These are phyloP conservation scores for Blumeria graminis DNA, from an alignment of 2,329 filamentous ascomycete species.

Conservation along the genomic window DNA sequence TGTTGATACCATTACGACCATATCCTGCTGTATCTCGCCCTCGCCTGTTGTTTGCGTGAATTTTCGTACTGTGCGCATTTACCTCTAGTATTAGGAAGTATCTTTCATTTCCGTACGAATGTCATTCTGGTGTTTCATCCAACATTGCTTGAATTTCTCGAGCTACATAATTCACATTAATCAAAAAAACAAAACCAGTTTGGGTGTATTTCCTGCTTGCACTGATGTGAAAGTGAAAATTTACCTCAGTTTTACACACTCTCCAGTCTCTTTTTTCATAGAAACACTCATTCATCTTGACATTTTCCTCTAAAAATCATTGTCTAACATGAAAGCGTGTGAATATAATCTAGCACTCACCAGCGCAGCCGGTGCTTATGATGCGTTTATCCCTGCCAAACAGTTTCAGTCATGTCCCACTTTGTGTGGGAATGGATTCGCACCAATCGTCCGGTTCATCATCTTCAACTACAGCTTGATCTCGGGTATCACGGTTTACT, in stretches of 20 bases:
- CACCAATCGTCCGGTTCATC: conserved; percentile 93
- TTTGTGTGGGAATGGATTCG: conserved; percentile 4
- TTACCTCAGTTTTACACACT: conserved; percentile 64
- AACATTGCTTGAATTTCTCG: too few species aligned
- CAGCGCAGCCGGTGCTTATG: conserved; percentile 82
- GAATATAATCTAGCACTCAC: conserved; percentile 22
- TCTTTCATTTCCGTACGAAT: too few species aligned
- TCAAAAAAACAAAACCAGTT: too few species aligned
- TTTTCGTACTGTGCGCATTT: too few species aligned
- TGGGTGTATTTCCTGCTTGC: too few species aligned
- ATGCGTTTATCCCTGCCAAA: conserved; percentile 80
- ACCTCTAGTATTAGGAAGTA: too few species aligned
- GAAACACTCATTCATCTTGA: conserved; percentile 83
- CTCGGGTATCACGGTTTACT: conserved; percentile 9
- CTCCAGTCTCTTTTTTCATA: conserved; percentile 94
- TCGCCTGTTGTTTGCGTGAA: too few species aligned
- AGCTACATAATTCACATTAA: too few species aligned
- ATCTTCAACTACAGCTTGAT: conserved; percentile 21
- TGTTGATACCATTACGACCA: too few species aligned
- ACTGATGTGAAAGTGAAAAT: conserved; percentile 14
- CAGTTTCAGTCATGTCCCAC: not conserved
- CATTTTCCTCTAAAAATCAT: conserved; percentile 46
- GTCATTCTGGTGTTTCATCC: too few species aligned
- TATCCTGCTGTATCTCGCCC: too few species aligned
- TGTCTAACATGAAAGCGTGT: too few species aligned